Evolutionary conservation across 345 rosid genomes (phyloP).

Genomic region (Nephelium lappaceum): DNA sequence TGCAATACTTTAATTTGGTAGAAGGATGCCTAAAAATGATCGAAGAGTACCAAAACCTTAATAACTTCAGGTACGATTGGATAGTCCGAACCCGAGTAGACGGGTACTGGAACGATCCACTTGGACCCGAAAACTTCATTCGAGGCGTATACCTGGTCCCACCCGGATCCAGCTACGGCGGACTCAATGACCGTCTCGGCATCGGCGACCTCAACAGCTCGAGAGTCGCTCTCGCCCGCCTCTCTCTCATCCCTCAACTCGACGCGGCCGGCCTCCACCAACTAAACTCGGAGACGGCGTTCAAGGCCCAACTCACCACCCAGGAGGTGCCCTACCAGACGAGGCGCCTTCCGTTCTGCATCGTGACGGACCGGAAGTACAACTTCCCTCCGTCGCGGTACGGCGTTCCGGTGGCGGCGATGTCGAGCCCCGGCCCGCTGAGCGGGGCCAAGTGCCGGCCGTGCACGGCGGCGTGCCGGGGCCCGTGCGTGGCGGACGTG

Average conservation of each 20-base stretch:
- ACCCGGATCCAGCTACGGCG: slow-evolving; percentile 82
- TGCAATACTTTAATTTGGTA: slow-evolving; percentile 82
- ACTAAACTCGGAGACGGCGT: slow-evolving; percentile 87
- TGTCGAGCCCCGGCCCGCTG: slow-evolving; percentile 76
- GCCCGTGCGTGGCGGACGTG: slow-evolving; percentile 51
- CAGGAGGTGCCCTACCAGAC: slow-evolving; percentile 43
- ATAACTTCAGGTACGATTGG: slow-evolving; percentile 83
- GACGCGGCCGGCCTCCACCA: slow-evolving; percentile 52
- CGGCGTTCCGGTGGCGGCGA: slow-evolving; percentile 85
- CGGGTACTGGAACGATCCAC: slow-evolving; percentile 77
- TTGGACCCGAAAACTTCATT: slow-evolving; percentile 58
- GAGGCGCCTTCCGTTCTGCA: slow-evolving; percentile 70
- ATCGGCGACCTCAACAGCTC: slow-evolving; percentile 71
- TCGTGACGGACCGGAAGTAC: slow-evolving; percentile 69
- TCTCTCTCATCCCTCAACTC: slow-evolving; percentile 69
- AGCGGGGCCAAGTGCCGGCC: slow-evolving; percentile 99
- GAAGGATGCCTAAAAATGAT: slow-evolving; percentile 83
- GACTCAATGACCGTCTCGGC: slow-evolving; percentile 92
- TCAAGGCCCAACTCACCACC: slow-evolving; percentile 74
- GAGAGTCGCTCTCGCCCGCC: slow-evolving; percentile 72
- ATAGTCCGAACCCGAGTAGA: slow-evolving; percentile 92
- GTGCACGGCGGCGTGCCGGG: slow-evolving; percentile 58
- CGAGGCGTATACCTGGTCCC: slow-evolving; percentile 74
- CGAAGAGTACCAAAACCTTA: slow-evolving; percentile 46
- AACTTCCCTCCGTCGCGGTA: slow-evolving; percentile 59